phyloP scores from a whole-genome alignment of 305 asterid species.

The Striga hermonthica region DNA sequence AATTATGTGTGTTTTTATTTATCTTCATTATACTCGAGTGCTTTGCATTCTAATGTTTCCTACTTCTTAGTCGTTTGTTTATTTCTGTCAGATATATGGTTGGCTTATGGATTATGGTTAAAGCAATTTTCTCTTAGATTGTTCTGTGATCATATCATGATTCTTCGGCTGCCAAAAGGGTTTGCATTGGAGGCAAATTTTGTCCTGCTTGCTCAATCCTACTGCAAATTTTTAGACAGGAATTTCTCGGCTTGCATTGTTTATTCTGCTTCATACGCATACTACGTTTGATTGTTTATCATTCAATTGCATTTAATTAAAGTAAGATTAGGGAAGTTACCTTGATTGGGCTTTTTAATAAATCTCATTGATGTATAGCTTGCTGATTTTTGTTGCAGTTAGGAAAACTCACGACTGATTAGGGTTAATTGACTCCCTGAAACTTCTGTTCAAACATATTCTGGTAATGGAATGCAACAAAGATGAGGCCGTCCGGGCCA shows the following conservation, averaged over 20 bases:
- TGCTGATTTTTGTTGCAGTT: slow-evolving; percentile 32
- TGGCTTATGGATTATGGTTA: slow-evolving; percentile 3
- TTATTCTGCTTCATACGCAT: slow-evolving; percentile 7
- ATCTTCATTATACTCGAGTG: neutral
- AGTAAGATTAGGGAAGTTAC: neutral
- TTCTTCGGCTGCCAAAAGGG: slow-evolving; percentile 19
- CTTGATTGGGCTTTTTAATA: slow-evolving; percentile 1
- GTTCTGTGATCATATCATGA: slow-evolving; percentile 20
- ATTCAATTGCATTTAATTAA: slow-evolving; percentile 3
- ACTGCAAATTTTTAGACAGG: slow-evolving; percentile 10
- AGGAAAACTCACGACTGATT: slow-evolving; percentile 4
- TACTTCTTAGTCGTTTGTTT: slow-evolving; percentile 13
- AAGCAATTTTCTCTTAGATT: slow-evolving; percentile 23
- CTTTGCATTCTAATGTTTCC: neutral
- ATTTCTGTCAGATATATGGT: slow-evolving; percentile 28
- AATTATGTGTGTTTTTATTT: slow-evolving; percentile 5
- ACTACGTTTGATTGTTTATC: slow-evolving; percentile 7
- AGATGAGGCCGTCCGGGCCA: slow-evolving; percentile 87
- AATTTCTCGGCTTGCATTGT: slow-evolving; percentile 9
- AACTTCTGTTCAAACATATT: slow-evolving; percentile 1
- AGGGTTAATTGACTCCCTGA: slow-evolving; percentile 15
- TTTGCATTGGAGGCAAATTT: slow-evolving; percentile 30
- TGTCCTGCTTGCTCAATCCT: slow-evolving; percentile 33
- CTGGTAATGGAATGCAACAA: slow-evolving; percentile 78
- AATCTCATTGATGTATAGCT: slow-evolving; percentile 22